Conservation (phyloP, 306 rosid genomes). For the Prunus mume region DNA sequence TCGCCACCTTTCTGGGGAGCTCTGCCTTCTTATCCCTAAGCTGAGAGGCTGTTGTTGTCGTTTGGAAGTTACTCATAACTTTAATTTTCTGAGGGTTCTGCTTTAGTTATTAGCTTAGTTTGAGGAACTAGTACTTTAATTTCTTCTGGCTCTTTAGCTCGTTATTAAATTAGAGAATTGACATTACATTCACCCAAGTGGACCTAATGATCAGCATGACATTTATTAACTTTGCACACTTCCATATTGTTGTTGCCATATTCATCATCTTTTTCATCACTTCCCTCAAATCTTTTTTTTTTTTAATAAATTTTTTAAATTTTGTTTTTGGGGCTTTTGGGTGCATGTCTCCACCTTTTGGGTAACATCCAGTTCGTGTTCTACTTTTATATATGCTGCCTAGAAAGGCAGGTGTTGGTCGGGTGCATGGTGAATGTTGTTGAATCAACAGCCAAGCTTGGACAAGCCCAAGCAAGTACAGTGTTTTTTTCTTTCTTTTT, state of each 20-base stretch:
- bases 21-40: constrained; percentile 55
- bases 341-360: background rate
- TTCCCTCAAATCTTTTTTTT: background rate
- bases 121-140: background rate
- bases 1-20: constrained; percentile 64
- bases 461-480: no score
- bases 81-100: background rate
- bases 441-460: background rate
- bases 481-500: no score
- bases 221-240: background rate
- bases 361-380: background rate
- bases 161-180: background rate
- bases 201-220: constrained; percentile 5
- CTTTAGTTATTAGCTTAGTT: background rate
- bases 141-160: background rate
- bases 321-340: background rate
- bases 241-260: background rate
- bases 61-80: background rate
- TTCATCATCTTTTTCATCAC: background rate
- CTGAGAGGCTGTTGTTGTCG: background rate
- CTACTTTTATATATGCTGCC: background rate
- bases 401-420: background rate
- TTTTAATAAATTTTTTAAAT: no score
- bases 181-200: background rate
- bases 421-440: background rate